Percentiles rank a stretch among this genome's conserved stretches.
phyloP scores from a whole-genome alignment of 768 basidiomycete genomes.

The Agaricus subrufescens region DNA sequence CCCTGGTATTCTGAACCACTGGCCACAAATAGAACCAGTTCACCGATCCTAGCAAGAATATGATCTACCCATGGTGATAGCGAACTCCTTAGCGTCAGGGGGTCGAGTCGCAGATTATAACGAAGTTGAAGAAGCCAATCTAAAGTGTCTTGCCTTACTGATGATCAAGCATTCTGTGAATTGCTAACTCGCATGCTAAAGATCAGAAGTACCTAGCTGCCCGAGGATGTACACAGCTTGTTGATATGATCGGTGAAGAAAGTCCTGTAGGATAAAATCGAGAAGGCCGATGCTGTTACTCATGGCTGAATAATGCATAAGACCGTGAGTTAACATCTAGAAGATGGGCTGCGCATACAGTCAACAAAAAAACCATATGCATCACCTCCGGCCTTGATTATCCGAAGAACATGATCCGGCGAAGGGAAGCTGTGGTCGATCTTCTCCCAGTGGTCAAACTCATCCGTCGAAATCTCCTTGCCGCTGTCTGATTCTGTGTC shows the following conservation, averaged over 20 bases:
- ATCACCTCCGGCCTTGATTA: neutral
- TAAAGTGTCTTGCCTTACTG: conserved; percentile 12
- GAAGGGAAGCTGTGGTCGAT: neutral
- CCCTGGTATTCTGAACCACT: neutral
- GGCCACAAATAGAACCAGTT: conserved; percentile 11
- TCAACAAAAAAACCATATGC: neutral
- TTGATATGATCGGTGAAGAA: neutral
- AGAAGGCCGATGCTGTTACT: neutral
- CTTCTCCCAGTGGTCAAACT: neutral
- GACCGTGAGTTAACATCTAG: neutral
- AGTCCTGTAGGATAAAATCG: neutral
- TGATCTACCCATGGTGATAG: neutral
- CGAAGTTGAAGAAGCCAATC: conserved; percentile 9
- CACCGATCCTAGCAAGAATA: conserved; percentile 5
- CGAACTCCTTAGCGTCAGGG: neutral
- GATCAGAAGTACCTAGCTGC: neutral
- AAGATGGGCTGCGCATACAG: neutral
- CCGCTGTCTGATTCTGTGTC: conserved; percentile 43
- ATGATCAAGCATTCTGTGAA: neutral
- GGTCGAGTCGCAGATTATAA: neutral
- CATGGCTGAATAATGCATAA: neutral
- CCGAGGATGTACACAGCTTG: neutral
- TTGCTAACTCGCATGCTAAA: no score
- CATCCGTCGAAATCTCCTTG: neutral
- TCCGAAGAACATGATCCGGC: neutral